Evolutionary conservation across 164 flowering plant genomes (phyloP).

Genomic region (Cinnamomum micranthum): DNA sequence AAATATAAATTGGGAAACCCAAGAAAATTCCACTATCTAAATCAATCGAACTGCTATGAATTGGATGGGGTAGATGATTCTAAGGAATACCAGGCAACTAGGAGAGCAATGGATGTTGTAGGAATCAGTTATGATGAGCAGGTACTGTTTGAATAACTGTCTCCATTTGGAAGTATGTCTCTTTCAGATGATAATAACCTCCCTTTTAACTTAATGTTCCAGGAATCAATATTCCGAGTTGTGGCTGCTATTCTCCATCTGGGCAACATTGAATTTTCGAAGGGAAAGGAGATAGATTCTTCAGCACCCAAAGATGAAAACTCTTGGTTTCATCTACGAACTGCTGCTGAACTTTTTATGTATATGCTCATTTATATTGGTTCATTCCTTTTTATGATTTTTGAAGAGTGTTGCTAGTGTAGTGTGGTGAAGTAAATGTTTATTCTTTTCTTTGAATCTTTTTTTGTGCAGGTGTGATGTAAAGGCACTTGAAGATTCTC

Average conservation of each 20-base stretch:
- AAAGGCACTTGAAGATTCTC: slow-evolving; percentile 75
- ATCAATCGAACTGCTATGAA: slow-evolving; percentile 74
- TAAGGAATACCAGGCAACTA: slow-evolving; percentile 70
- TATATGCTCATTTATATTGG: slow-evolving; percentile 19
- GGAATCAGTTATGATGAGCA: slow-evolving; percentile 76
- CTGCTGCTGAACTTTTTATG: slow-evolving; percentile 82
- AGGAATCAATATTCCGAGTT: slow-evolving; percentile 87
- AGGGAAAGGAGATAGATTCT: slow-evolving; percentile 69
- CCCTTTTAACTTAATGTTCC: not conserved
- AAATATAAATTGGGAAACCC: slow-evolving; percentile 68
- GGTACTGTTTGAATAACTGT: slow-evolving; percentile 27
- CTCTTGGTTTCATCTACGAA: slow-evolving; percentile 67
- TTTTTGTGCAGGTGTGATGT: slow-evolving; percentile 61
- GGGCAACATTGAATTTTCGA: slow-evolving; percentile 75
- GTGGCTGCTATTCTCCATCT: slow-evolving; percentile 88
- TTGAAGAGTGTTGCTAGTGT: not conserved
- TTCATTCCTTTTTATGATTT: not conserved
- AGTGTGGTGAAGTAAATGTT: not conserved
- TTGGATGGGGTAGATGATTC: slow-evolving; percentile 75
- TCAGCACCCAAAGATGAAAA: slow-evolving; percentile 79
- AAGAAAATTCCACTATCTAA: slow-evolving; percentile 72
- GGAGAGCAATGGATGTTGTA: slow-evolving; percentile 83
- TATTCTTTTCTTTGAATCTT: not conserved
- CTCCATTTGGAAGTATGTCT: not conserved
- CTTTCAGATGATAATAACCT: not conserved